Base-by-base conservation (phyloP, 2,329 filamentous ascomycete species). In the Chaetomiaceae sp. region DNA sequence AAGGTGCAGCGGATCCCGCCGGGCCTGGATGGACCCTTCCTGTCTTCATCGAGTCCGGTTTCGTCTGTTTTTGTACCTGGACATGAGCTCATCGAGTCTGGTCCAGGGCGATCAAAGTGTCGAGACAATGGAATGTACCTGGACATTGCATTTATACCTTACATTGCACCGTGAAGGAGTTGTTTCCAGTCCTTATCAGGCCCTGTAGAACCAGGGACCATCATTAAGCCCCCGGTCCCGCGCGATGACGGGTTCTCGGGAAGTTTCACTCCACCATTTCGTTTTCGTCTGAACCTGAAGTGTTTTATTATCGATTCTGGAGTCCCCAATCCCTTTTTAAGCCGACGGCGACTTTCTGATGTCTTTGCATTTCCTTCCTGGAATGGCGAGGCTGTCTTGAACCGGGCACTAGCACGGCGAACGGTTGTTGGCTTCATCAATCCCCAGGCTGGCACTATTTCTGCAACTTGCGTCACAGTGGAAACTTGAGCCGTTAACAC, bases 381-480 rank as follows among this genome's bases (percentile, higher is more conserved):
- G 31, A 11, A 9, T 31, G 17, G 8, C 25, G 31, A 20, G 14
- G 11, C 11, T 22, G 9, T 17, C 29, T 37, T 36, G 44, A 25
- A 46, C 14, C 19, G 20, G 15, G 11, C 15, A 15, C n/a, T n/a
- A n/a, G n/a, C n/a, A n/a, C n/a, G n/a, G n/a, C n/a, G n/a, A n/a
- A n/a, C n/a, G n/a, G n/a, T n/a, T n/a, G n/a, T n/a, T n/a, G n/a
- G n/a, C n/a, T n/a, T n/a, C n/a, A n/a, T n/a, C n/a, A n/a, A n/a
- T n/a, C n/a, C n/a, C n/a, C n/a, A n/a, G n/a, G n/a, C n/a, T n/a
- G n/a, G n/a, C n/a, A n/a, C n/a, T n/a, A 19, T 19, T 22, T 15
- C 33, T 29, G 19, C 45, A 14, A 20, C 14, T 50, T 50, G 47
- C 47, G 47, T 43, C 47, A 50, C 37, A 42, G 38, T 43, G 27